phyloP scores from a whole-genome alignment of 306 rosid genomes.

The Fragaria ananassa region DNA sequence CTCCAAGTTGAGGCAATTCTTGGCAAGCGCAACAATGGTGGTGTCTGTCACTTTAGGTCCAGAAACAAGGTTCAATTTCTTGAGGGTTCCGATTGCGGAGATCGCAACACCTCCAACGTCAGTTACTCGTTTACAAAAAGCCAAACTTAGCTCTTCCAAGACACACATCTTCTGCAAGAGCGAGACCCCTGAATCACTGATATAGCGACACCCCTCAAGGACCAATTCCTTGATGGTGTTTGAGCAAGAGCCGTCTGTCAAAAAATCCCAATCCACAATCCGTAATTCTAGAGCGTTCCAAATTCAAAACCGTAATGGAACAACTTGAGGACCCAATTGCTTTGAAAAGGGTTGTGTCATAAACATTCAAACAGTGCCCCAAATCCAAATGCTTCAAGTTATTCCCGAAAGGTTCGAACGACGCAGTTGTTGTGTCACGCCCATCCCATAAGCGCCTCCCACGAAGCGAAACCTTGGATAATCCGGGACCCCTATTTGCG shows the following conservation, averaged over 20 bases:
- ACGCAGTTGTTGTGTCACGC: background rate
- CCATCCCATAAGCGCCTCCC: constrained; percentile 12
- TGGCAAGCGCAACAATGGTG: constrained; percentile 23
- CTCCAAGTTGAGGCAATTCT: constrained; percentile 15
- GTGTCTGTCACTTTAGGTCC: constrained; percentile 16
- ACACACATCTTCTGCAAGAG: background rate
- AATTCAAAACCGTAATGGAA: constrained; percentile 15
- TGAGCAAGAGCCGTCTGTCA: constrained; percentile 26
- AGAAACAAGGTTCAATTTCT: constrained; percentile 23
- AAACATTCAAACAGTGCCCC: constrained; percentile 11
- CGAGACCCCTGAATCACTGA: background rate
- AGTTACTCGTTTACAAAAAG: background rate
- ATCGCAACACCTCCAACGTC: background rate
- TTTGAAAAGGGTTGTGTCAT: constrained; percentile 19
- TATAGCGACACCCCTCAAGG: background rate
- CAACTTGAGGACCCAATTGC: constrained; percentile 12
- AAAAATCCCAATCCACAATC: constrained; percentile 24
- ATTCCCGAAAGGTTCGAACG: background rate
- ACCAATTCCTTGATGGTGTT: constrained; percentile 21
- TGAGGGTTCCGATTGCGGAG: constrained; percentile 14
- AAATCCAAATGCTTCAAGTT: constrained; percentile 23
- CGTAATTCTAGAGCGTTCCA: constrained; percentile 31
- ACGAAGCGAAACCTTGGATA: constrained; percentile 20
- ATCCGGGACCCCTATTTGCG: constrained; percentile 15
- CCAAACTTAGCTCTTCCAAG: constrained; percentile 25